A percentile compares a stretch with the other conserved stretches of the same genome.
Conservation (phyloP, 306 rosid species). For the Boehmeria nivea region DNA sequence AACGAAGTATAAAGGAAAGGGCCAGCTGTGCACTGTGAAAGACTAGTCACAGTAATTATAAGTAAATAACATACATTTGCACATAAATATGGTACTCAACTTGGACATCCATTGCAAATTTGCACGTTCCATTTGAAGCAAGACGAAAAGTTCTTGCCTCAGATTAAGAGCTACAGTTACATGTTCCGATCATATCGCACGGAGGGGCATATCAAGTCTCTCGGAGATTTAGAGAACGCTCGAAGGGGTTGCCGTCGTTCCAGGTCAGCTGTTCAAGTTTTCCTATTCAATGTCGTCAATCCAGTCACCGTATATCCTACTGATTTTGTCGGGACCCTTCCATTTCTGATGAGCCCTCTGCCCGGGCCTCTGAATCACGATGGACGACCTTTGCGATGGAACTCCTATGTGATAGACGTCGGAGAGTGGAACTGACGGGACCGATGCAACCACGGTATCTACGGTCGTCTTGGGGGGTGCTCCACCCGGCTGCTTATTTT, state of each 20-base stretch:
- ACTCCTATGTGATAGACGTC: slow-evolving; percentile 76
- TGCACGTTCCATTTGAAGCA: slow-evolving; percentile 18
- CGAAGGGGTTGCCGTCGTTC: slow-evolving; percentile 22
- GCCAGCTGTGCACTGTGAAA: too few species aligned
- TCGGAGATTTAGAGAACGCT: slow-evolving; percentile 11
- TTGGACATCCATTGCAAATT: slow-evolving; percentile 17
- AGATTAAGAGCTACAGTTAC: slow-evolving; percentile 22
- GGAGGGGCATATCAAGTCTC: slow-evolving; percentile 10
- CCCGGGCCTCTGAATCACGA: slow-evolving; percentile 75
- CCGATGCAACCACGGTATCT: slow-evolving; percentile 63
- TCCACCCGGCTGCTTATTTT: slow-evolving; percentile 68
- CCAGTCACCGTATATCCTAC: slow-evolving; percentile 99
- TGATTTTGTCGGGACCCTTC: slow-evolving; percentile 99
- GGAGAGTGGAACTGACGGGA: slow-evolving; percentile 59
- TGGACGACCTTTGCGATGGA: slow-evolving; percentile 73
- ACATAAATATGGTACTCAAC: slow-evolving; percentile 4
- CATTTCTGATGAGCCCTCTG: slow-evolving; percentile 91
- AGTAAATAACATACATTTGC: slow-evolving; percentile 12
- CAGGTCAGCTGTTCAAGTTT: slow-evolving; percentile 11
- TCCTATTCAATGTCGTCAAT: slow-evolving; percentile 78
- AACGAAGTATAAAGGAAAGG: background rate
- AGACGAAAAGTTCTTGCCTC: slow-evolving; percentile 23
- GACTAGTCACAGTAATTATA: slow-evolving; percentile 1
- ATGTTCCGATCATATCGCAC: slow-evolving; percentile 18
- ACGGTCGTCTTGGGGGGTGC: slow-evolving; percentile 44